Conservation (phyloP, 2,329 filamentous ascomycete genomes). For the Venturia carpophila region DNA sequence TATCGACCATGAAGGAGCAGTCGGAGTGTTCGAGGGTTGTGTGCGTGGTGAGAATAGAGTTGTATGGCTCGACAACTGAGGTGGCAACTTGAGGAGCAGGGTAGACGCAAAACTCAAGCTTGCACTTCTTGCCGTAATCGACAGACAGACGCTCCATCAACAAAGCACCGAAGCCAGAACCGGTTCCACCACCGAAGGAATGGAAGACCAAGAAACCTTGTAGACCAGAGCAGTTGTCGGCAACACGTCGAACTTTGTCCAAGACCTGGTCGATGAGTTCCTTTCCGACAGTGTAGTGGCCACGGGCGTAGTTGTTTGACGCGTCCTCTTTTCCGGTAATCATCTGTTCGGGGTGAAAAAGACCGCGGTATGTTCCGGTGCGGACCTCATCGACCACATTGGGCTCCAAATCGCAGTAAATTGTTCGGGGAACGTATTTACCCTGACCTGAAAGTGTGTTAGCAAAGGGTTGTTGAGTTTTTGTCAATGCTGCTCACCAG, state of each 20-base stretch:
- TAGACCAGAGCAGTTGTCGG: constrained; percentile 95
- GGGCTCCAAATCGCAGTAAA: constrained; percentile 99
- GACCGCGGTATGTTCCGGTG: constrained; percentile 88
- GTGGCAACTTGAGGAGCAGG: constrained; percentile 94
- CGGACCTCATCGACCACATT: constrained; percentile 99
- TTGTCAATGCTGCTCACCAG: constrained; percentile 56
- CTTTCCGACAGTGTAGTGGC: constrained; percentile 99
- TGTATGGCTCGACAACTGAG: constrained; percentile 98
- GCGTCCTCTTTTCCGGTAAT: constrained; percentile 99
- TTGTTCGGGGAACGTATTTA: constrained; percentile 97
- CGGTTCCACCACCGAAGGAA: constrained; percentile 98
- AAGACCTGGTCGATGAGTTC: constrained; percentile 97
- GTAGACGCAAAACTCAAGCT: constrained; percentile 99
- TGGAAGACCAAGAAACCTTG: constrained; percentile 99
- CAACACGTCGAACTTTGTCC: constrained; percentile 94
- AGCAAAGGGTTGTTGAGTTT: constrained; percentile 23
- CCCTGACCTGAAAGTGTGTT: constrained; percentile 63
- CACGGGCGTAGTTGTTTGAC: constrained; percentile 99
- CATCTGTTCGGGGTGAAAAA: constrained; percentile 99
- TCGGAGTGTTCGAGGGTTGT: constrained; percentile 98
- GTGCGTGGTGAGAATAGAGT: constrained; percentile 98
- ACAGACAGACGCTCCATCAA: constrained; percentile 98
- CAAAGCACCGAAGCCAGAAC: constrained; percentile 95
- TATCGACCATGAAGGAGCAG: constrained; percentile 99
- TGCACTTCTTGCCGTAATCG: constrained; percentile 99